phyloP scores from a whole-genome alignment of 306 rosid genomes.

The Lathyrus oleraceus region DNA sequence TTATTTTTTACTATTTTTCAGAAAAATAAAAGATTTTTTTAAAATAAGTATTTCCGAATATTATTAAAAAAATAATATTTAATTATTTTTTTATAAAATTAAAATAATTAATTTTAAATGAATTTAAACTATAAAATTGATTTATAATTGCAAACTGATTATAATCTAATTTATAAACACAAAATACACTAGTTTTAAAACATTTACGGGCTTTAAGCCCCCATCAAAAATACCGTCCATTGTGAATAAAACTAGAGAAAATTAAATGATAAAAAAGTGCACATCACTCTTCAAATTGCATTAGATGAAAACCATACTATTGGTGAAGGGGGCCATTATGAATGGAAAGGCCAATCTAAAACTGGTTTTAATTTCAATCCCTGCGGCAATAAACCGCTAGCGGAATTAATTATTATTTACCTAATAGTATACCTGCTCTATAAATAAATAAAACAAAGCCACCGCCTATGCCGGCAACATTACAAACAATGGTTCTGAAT shows the following conservation, averaged over 20 bases:
- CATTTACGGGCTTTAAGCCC: no score
- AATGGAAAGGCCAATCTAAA: constrained; percentile 35
- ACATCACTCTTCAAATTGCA: constrained; percentile 31
- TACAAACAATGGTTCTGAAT: constrained; percentile 45
- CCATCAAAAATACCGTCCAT: no score
- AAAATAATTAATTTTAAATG: no score
- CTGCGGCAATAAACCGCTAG: constrained; percentile 25
- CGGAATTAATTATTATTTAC: constrained; percentile 37
- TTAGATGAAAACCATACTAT: constrained; percentile 18
- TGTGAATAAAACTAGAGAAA: not conserved
- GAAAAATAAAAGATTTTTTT: no score
- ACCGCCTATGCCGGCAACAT: constrained; percentile 35
- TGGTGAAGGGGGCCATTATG: constrained; percentile 19
- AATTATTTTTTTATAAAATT: no score
- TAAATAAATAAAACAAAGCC: constrained; percentile 35
- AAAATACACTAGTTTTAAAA: no score
- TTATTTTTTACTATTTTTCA: no score
- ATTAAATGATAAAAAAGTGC: not conserved
- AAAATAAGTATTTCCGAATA: no score
- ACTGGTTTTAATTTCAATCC: constrained; percentile 21
- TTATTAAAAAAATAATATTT: no score
- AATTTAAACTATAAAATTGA: no score
- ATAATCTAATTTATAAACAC: no score
- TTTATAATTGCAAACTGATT: no score
- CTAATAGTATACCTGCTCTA: constrained; percentile 37